These are phyloP conservation scores for Cucurbita argyrosperma DNA, from an alignment of 306 rosid genomes.

Conservation along the genomic window DNA sequence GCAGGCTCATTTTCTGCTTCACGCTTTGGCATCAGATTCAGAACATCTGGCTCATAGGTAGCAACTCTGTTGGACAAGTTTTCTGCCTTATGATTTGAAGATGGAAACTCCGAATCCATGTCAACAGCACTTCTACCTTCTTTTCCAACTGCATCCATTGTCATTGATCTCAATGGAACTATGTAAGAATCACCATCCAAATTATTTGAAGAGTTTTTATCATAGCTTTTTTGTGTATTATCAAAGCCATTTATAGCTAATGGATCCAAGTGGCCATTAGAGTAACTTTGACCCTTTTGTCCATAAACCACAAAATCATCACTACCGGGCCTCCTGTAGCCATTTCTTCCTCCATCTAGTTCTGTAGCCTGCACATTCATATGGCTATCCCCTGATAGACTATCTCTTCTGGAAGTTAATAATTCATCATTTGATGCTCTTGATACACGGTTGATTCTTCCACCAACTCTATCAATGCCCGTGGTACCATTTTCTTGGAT, in stretches of 20 bases:
- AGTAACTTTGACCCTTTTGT: constrained; percentile 28
- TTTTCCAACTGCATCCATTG: constrained; percentile 37
- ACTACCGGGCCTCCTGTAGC: constrained; percentile 31
- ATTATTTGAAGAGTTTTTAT: constrained; percentile 41
- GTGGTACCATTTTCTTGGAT: constrained; percentile 29
- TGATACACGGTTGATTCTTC: constrained; percentile 24
- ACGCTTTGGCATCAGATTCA: constrained; percentile 75
- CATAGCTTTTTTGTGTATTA: constrained; percentile 22
- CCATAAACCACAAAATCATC: constrained; percentile 63
- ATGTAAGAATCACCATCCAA: constrained; percentile 77
- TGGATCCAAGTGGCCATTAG: constrained; percentile 27
- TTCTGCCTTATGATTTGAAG: constrained; percentile 28
- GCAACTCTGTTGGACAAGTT: constrained; percentile 20
- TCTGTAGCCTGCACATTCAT: constrained; percentile 47
- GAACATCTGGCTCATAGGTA: constrained; percentile 60
- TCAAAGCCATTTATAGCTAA: constrained; percentile 42
- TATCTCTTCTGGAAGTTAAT: constrained; percentile 30
- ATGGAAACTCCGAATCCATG: constrained; percentile 64
- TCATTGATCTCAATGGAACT: constrained; percentile 42
- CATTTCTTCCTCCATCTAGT: constrained; percentile 42
- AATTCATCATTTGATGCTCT: constrained; percentile 41
- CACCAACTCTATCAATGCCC: constrained; percentile 41
- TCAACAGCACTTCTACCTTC: constrained; percentile 55
- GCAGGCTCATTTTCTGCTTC: constrained; percentile 43
- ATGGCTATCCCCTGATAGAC: constrained; percentile 22